Evolutionary conservation across 2,329 filamentous ascomycete genomes (phyloP).

Genomic region (Pseudogymnoascus sp.): DNA sequence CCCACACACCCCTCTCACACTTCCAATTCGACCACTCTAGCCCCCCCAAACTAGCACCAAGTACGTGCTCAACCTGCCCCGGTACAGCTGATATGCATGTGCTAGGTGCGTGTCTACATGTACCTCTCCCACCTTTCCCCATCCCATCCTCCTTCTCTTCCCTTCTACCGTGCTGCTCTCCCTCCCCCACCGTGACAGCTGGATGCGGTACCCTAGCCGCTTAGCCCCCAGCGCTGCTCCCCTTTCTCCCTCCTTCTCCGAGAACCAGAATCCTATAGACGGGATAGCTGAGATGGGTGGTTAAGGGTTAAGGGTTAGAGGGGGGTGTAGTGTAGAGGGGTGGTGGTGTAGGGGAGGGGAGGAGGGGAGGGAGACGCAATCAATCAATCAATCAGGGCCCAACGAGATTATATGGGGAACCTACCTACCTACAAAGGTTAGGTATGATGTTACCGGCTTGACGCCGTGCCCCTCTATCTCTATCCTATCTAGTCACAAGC

Average conservation of each 20-base stretch:
- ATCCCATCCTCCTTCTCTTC: background rate
- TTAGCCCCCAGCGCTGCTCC: background rate
- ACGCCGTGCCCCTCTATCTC: background rate
- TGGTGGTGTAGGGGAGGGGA: background rate
- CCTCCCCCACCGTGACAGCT: background rate
- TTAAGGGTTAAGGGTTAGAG: background rate
- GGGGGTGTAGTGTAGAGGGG: background rate
- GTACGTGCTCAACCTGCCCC: background rate
- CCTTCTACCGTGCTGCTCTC: too few species aligned
- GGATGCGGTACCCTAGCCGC: background rate
- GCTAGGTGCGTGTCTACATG: background rate
- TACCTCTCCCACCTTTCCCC: background rate
- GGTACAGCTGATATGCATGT: conserved; percentile 1
- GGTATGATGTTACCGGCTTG: background rate
- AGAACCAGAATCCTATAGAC: background rate
- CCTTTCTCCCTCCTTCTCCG: background rate
- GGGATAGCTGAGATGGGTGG: background rate
- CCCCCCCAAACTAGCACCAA: background rate
- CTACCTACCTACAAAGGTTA: too few species aligned
- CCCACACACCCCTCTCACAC: background rate
- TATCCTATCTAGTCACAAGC: background rate
- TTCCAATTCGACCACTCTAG: background rate
- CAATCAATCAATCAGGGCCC: background rate
- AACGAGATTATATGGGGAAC: background rate
- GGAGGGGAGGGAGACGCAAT: background rate